Evolutionary conservation across 2,329 filamentous ascomycete genomes (phyloP), one percentile per base, ranked within the genome.

Genomic region (Colletotrichum abscissum): DNA sequence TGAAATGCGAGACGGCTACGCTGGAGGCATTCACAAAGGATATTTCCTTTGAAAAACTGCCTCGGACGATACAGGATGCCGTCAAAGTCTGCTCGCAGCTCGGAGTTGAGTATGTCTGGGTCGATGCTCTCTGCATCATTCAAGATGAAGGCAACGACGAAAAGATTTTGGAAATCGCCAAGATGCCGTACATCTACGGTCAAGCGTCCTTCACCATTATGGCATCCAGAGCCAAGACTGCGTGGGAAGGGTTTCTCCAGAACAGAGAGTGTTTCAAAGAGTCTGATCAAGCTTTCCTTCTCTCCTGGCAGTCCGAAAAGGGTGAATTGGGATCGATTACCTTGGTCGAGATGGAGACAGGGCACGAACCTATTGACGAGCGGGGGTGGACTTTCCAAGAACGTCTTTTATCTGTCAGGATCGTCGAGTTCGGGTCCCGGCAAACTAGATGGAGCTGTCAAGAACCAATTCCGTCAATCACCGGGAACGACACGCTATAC

Each of bases 181-280:
- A 58, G 26, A 58, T 58, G 56, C 26, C 56, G 5, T 30, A 58
- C 11, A 30, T 58, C 16, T 58, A 58, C 28, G 26, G 26, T n/a
- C 26, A 58, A 30, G 56, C 56, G 5, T 24, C 26, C 1, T 58
- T 58, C 28, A 58, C 56, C 19, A 35, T 65, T 12, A 66, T 28
- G 28, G 67, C 60, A 12, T 52, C 54, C 28, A 66, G 30, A 46
- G 62, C 67, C 28, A 70, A 28, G 38, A 70, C 24, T 49, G 42
- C 42, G 16, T 49, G 42, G 42, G 19, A 49, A 22, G 42, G 42
- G 16, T 49, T 49, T n/a, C 42, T 49, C 12, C 16, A 49, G 7
- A 3, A 49, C 19, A 49, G 42, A 9, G 42, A 11, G 19, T 22
- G 19, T 9, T n/a, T n/a, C 19, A 11, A 3, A 2, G 4, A 22